Percentiles rank a stretch among this genome's conserved stretches.
These are phyloP conservation scores for Colletotrichum tropicale DNA, from an alignment of 2,329 filamentous ascomycete species.

Conservation along the genomic window DNA sequence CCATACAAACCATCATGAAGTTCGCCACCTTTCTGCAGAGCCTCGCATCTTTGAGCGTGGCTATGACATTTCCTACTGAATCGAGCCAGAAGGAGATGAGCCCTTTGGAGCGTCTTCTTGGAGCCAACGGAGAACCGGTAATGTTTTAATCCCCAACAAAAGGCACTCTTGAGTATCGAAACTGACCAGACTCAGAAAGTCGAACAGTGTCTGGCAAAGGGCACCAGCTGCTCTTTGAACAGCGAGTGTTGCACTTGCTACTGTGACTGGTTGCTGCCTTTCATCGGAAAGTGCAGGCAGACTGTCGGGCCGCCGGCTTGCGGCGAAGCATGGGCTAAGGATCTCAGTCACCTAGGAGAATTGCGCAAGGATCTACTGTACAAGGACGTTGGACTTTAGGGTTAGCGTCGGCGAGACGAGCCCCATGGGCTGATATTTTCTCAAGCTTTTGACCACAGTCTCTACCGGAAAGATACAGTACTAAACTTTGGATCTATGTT, in stretches of 20 bases:
- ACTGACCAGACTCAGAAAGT: neutral
- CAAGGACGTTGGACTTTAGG: neutral
- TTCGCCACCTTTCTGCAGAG: neutral
- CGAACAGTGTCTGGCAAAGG: neutral
- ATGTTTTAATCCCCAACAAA: neutral
- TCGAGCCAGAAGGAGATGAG: neutral
- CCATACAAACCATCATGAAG: neutral
- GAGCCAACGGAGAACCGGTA: neutral
- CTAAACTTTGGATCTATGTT: neutral
- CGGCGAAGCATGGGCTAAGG: neutral
- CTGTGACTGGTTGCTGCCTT: neutral
- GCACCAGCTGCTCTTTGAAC: neutral
- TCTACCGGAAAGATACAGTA: neutral
- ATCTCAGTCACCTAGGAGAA: neutral
- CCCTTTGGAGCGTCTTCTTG: neutral
- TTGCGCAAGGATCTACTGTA: neutral
- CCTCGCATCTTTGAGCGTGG: neutral
- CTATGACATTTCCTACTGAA: neutral
- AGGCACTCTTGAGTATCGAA: neutral
- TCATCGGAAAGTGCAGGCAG: neutral
- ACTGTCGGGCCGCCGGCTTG: neutral
- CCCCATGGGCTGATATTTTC: neutral
- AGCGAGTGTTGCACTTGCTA: neutral
- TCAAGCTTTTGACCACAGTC: neutral
- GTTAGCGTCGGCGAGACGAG: accelerated